phyloP scores from a whole-genome alignment of 2,329 filamentous ascomycete genomes.

The Calonectria ilicicola region DNA sequence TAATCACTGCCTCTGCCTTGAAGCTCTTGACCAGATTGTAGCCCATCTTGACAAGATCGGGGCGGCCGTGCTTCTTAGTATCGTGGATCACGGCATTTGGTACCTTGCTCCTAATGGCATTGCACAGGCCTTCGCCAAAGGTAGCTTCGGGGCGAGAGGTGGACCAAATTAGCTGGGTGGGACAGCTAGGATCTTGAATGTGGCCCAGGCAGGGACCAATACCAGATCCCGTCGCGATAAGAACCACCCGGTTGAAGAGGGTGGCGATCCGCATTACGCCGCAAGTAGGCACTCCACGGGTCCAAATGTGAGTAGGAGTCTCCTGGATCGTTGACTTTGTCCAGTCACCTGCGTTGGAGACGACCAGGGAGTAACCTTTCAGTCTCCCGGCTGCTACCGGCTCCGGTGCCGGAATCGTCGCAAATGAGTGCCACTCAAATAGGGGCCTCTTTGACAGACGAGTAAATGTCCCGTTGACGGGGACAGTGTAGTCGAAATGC shows the following conservation, averaged over 20 bases:
- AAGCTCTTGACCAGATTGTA: constrained; percentile 68
- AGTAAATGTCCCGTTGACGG: constrained; percentile 59
- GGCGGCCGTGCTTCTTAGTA: constrained; percentile 69
- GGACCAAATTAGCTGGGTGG: constrained; percentile 76
- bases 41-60: constrained; percentile 63
- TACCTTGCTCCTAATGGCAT: constrained; percentile 68
- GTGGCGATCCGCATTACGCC: constrained; percentile 76
- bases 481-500: constrained; percentile 73
- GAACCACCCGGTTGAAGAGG: constrained; percentile 73
- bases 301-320: constrained; percentile 73
- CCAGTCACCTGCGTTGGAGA: constrained; percentile 83
- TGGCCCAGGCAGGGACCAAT: constrained; percentile 76
- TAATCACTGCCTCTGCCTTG: constrained; percentile 76
- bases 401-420: constrained; percentile 73
- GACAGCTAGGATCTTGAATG: constrained; percentile 62
- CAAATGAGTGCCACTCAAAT: constrained; percentile 81
- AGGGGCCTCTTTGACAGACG: constrained; percentile 73
- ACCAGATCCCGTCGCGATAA: constrained; percentile 79
- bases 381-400: constrained; percentile 30
- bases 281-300: constrained; percentile 73
- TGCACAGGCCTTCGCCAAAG: constrained; percentile 69
- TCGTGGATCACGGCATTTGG: constrained; percentile 75
- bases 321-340: constrained; percentile 73
- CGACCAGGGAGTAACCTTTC: constrained; percentile 72
- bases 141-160: constrained; percentile 71